Conservation (phyloP, 352 stramenopile genomes). For the Phytophthora sansomeana region DNA sequence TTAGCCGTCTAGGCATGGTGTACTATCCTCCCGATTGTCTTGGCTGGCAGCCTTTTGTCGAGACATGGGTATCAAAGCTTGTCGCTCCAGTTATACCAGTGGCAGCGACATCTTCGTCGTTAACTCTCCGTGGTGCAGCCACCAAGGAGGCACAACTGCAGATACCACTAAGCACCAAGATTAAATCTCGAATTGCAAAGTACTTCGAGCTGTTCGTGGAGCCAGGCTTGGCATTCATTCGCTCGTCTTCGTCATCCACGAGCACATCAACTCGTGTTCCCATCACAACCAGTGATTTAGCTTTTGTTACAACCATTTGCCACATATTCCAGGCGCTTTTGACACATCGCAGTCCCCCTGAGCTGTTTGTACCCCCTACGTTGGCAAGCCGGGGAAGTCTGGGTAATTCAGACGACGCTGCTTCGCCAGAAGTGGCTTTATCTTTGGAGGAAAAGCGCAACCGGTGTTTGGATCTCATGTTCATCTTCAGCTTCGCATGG, state of each 20-base stretch:
- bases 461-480: constrained; percentile 67
- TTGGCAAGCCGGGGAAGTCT: not conserved
- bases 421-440: constrained; percentile 24
- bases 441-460: constrained; percentile 57
- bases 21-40: constrained; percentile 84
- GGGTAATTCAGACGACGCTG: constrained; percentile 14
- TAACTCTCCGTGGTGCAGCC: not conserved
- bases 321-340: constrained; percentile 70
- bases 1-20: constrained; percentile 92
- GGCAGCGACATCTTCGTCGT: not conserved
- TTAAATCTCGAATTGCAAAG: constrained; percentile 50
- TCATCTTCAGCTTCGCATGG: constrained; percentile 81
- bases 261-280: constrained; percentile 36
- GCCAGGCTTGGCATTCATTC: constrained; percentile 58
- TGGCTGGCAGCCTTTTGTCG: constrained; percentile 70
- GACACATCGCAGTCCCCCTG: constrained; percentile 40
- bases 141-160: constrained; percentile 2
- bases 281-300: constrained; percentile 57
- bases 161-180: constrained; percentile 41
- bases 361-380: constrained; percentile 46
- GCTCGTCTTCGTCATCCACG: constrained; percentile 10
- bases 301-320: constrained; percentile 60
- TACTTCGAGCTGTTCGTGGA: constrained; percentile 78
- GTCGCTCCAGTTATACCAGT: constrained; percentile 18
- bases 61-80: constrained; percentile 66